Evolutionary conservation across 2,329 filamentous ascomycete genomes (phyloP).

Genomic region (Akanthomyces uredinophilus): DNA sequence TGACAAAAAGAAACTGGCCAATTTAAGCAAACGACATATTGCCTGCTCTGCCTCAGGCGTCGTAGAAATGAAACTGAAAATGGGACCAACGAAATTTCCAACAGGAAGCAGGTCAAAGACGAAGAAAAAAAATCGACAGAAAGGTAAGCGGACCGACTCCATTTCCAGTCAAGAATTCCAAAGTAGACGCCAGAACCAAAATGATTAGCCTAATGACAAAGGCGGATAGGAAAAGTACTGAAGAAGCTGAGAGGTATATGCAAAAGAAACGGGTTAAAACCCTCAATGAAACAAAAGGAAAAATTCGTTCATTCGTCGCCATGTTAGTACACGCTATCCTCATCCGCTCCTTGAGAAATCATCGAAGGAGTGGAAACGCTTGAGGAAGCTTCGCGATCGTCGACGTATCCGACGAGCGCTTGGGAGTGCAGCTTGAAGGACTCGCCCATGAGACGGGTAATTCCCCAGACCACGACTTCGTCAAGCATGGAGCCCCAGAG

Average conservation of each 20-base stretch:
- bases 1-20: conserved; percentile 12
- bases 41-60: conserved; percentile 34
- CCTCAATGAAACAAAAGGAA: conserved; percentile 32
- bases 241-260: conserved; percentile 22
- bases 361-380: conserved; percentile 66
- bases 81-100: conserved; percentile 24
- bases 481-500: conserved; percentile 98
- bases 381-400: conserved; percentile 68
- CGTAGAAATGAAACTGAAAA: conserved; percentile 27
- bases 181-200: conserved; percentile 16
- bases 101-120: neutral
- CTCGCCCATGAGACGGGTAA: conserved; percentile 94
- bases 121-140: conserved; percentile 9
- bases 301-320: conserved; percentile 47
- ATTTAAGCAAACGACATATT: conserved; percentile 11
- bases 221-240: conserved; percentile 24
- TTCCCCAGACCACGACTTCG: conserved; percentile 97
- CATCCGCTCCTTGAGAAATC: conserved; percentile 65
- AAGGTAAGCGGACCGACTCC: conserved; percentile 17
- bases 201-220: conserved; percentile 17
- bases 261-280: conserved; percentile 17
- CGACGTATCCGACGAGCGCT: conserved; percentile 89
- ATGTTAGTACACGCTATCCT: conserved; percentile 66
- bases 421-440: conserved; percentile 96
- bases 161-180: conserved; percentile 3